phyloP scores from a whole-genome alignment of 2,329 filamentous ascomycete species.

The Ceratocystis cubensis region DNA sequence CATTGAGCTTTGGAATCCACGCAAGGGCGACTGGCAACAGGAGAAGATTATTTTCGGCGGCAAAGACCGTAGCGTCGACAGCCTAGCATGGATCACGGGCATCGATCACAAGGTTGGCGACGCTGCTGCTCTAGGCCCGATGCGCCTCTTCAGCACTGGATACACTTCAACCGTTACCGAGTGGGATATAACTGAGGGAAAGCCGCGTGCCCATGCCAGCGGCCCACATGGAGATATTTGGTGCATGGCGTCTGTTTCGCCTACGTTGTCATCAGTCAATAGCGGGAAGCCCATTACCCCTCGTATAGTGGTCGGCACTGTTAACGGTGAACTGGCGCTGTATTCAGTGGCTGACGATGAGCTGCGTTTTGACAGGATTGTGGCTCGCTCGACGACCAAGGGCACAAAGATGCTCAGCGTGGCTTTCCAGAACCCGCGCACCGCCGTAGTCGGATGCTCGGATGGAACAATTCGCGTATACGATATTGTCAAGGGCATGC shows the following conservation, averaged over 20 bases:
- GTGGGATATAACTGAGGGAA: conserved; percentile 76
- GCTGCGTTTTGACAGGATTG: conserved; percentile 62
- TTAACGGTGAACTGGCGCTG: conserved; percentile 77
- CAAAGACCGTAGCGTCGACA: conserved; percentile 76
- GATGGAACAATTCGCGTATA: conserved; percentile 90
- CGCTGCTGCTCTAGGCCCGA: conserved; percentile 46
- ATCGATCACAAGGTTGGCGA: conserved; percentile 56
- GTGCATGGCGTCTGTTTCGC: conserved; percentile 54
- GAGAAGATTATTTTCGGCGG: conserved; percentile 76
- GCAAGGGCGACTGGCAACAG: conserved; percentile 72
- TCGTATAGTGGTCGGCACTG: conserved; percentile 67
- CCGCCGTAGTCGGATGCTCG: conserved; percentile 82
- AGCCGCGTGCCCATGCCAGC: conserved; percentile 67
- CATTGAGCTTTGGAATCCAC: conserved; percentile 95
- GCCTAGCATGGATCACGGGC: conserved; percentile 82
- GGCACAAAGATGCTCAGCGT: conserved; percentile 84
- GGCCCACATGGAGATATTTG: conserved; percentile 94
- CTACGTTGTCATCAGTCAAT: conserved; percentile 24
- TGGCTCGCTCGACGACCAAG: conserved; percentile 67
- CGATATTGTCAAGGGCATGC: conserved; percentile 65
- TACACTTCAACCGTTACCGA: conserved; percentile 87
- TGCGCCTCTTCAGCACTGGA: conserved; percentile 90
- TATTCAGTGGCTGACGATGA: conserved; percentile 78
- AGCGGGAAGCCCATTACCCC: conserved; percentile 22
- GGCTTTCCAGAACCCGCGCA: conserved; percentile 72